Base-by-base conservation (phyloP, 495 filamentous ascomycete species). In the Podospora pseudoanserina region DNA sequence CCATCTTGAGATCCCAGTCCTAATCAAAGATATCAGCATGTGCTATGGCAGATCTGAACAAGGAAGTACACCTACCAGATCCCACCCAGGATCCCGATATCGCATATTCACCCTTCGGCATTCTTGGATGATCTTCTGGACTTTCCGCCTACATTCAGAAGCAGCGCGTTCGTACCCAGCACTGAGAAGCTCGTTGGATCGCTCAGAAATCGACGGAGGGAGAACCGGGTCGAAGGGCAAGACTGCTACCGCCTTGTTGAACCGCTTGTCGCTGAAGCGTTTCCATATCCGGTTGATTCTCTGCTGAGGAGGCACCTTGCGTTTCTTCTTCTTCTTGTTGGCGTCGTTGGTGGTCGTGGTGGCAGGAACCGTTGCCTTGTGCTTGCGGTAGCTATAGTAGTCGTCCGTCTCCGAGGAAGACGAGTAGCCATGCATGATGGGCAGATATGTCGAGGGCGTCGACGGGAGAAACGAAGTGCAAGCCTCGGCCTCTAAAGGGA, bases 51-150 rank as follows among this genome's bases (percentile, higher is more conserved):
- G 9, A 4, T n/a, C 5, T 11, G 32, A 62, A 32, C 2, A 27
- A 30, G 59, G n/a, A 5, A 9, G 23, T 2, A n/a, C 20, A 79
- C 75, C 85, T 80, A 86, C 91, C 83, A 77, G 86, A 78, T 98
- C 92, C 75, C 96, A 97, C 71, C 93, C 88, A 11, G 90, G 87
- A 79, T 98, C 94, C 16, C 91, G 87, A 71, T 97, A 98, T 72
- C 94, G 94, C 75, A 91, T 91, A 72, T 98, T 97, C 30, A 96
- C 84, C 19, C 91, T 84, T 69, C 86, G 81, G 77, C 94, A 97
- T 78, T 97, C 93, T 70, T 87, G 89, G 7, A 90, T 89, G 69
- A 97, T 97, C 74, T 92, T 92, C 23, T 87, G 85, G n/a, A 97
- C 94, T 65, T 93, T 93, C 34, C 83, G 82, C 57, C 83, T 81